Evolutionary conservation across 257 asterid species (phyloP).

Genomic region (Gentiana dahurica): DNA sequence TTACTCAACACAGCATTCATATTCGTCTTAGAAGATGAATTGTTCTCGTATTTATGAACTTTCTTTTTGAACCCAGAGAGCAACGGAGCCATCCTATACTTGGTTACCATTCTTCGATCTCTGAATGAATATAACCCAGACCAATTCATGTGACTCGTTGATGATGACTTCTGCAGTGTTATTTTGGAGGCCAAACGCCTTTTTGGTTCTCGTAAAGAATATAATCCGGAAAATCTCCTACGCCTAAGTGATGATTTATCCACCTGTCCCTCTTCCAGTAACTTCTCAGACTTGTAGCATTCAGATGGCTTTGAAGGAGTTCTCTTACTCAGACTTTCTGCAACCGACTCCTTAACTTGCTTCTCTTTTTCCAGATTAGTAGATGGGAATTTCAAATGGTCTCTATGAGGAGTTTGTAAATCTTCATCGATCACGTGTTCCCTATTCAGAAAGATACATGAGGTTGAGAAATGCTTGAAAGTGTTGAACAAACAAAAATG

Average conservation of each 20-base stretch:
- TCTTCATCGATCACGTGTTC: conserved; percentile 46
- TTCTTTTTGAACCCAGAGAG: conserved; percentile 20
- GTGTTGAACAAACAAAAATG: not conserved
- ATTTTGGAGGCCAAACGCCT: not conserved
- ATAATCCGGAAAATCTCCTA: conserved; percentile 17
- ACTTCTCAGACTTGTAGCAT: conserved; percentile 18
- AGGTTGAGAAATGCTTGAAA: not conserved
- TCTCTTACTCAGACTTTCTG: conserved; percentile 11
- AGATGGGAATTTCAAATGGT: conserved; percentile 74
- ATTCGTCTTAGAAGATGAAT: conserved; percentile 31
- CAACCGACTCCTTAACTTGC: conserved; percentile 13
- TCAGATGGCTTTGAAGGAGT: conserved; percentile 21
- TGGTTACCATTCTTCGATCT: not conserved
- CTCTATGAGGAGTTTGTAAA: conserved; percentile 46
- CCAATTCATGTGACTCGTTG: conserved; percentile 4
- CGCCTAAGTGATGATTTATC: conserved; percentile 28
- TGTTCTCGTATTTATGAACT: conserved; percentile 16
- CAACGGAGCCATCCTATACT: no score
- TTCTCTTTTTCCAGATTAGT: conserved; percentile 19
- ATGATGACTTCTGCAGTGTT: no score
- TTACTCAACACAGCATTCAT: conserved; percentile 19
- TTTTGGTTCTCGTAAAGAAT: not conserved
- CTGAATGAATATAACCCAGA: conserved; percentile 13
- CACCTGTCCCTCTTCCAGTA: conserved; percentile 19
- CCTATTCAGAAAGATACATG: conserved; percentile 24